Conservation (phyloP, 306 rosid genomes). For the Quercus bicolor region DNA sequence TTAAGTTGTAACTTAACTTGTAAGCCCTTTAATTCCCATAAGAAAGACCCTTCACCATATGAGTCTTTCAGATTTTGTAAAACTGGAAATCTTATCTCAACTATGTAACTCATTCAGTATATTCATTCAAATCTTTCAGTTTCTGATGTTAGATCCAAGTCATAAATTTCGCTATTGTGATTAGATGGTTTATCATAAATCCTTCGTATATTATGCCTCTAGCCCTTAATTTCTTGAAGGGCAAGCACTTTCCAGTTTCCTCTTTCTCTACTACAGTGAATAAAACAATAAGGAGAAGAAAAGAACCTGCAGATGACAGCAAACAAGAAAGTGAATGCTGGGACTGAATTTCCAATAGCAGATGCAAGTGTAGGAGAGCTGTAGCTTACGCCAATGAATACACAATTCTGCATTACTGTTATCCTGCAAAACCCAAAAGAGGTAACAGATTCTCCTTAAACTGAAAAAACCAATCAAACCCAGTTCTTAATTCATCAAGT, state of each 20-base stretch:
- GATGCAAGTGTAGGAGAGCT: conserved; percentile 55
- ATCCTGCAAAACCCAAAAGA: conserved; percentile 33
- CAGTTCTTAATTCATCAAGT: not conserved
- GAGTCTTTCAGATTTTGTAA: not conserved
- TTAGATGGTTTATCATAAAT: not conserved
- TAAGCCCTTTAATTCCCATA: too few relatives aligned
- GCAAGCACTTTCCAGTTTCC: not conserved
- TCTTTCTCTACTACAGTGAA: not conserved
- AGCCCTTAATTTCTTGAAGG: not conserved
- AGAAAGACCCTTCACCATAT: too few relatives aligned
- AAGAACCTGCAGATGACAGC: conserved; percentile 35
- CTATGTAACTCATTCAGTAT: not conserved
- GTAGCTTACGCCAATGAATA: conserved; percentile 40
- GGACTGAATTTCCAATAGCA: conserved; percentile 48
- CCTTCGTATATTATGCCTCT: not conserved
- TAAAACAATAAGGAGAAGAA: not conserved
- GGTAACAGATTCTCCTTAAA: not conserved
- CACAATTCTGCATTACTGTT: conserved; percentile 51
- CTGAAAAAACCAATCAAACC: not conserved
- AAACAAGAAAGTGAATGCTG: conserved; percentile 45
- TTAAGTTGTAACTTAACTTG: too few relatives aligned
- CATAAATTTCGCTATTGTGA: not conserved
- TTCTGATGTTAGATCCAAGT: not conserved
- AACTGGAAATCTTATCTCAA: not conserved
- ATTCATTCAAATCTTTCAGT: not conserved